Conservation (phyloP, 169 alveolate genomes). For the Hammondia hammondi region DNA sequence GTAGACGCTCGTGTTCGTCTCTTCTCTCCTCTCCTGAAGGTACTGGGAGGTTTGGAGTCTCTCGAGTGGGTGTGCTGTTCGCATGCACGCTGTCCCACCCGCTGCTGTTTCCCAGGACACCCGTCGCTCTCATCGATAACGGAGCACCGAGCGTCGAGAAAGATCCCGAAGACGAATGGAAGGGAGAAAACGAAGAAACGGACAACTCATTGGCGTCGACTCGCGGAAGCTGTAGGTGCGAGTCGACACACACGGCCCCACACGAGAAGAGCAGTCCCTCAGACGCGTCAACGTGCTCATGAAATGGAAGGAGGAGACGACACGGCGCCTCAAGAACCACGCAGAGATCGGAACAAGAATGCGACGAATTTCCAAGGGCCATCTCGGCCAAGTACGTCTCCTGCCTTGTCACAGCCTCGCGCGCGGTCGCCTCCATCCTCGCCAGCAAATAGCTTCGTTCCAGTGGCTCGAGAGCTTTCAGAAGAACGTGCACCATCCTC, state of each 20-base stretch:
- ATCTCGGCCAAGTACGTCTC: constrained; percentile 10
- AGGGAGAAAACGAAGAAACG: no score
- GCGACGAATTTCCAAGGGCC: not conserved
- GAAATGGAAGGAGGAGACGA: not conserved
- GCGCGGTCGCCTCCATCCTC: not conserved
- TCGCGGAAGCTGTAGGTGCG: not conserved
- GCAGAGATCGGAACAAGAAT: not conserved
- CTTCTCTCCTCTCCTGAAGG: not conserved
- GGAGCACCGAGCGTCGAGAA: no score
- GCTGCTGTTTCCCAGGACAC: no score
- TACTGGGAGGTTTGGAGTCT: not conserved
- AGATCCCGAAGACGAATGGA: no score
- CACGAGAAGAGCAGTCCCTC: not conserved
- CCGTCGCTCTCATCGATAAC: no score
- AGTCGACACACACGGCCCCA: not conserved
- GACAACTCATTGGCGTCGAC: not conserved
- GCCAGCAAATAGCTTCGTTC: constrained; percentile 1
- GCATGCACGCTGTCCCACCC: no score
- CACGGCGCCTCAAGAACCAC: constrained; percentile 14
- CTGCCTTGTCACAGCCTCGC: not conserved
- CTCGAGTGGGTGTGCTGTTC: not conserved
- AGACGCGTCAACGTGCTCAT: not conserved
- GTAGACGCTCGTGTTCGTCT: no score
- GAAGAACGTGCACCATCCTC: not conserved
- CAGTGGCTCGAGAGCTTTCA: not conserved